A percentile compares a stretch with the other conserved stretches of the same genome.
These are phyloP conservation scores for Shiraia bambusicola DNA, from an alignment of 2,329 filamentous ascomycete species.

Conservation along the genomic window DNA sequence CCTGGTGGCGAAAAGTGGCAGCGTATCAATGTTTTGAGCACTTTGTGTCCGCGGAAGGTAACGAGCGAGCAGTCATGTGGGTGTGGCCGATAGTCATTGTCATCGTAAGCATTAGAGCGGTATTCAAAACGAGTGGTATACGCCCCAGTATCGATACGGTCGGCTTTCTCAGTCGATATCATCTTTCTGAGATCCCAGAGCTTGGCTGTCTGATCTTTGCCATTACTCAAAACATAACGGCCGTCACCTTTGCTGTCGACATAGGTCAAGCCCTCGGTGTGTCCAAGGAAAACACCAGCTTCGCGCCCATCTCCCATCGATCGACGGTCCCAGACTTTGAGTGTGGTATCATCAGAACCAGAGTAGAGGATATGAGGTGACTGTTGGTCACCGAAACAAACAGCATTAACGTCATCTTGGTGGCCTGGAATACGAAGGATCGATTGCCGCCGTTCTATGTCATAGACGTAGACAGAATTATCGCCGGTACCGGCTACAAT, in stretches of 20 bases:
- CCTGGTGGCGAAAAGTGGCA: constrained; percentile 91
- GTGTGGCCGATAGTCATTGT: constrained; percentile 68
- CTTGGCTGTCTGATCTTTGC: constrained; percentile 96
- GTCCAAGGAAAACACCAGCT: constrained; percentile 65
- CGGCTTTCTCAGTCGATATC: constrained; percentile 69
- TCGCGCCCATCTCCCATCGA: constrained; percentile 63
- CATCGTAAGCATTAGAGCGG: constrained; percentile 66
- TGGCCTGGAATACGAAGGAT: constrained; percentile 78
- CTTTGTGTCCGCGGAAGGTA: constrained; percentile 87
- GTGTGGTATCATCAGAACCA: constrained; percentile 87
- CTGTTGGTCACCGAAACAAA: constrained; percentile 86
- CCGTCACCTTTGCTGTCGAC: constrained; percentile 82
- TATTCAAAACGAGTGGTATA: constrained; percentile 73
- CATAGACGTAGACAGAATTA: constrained; percentile 81
- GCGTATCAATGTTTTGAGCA: constrained; percentile 85
- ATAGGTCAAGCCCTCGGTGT: constrained; percentile 66
- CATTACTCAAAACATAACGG: constrained; percentile 89
- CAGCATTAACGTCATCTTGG: constrained; percentile 88
- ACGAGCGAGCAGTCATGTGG: constrained; percentile 88
- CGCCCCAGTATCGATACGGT: constrained; percentile 56
- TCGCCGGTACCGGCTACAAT: constrained; percentile 86
- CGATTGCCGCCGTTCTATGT: constrained; percentile 77
- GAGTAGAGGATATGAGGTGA: constrained; percentile 95
- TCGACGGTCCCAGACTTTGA: constrained; percentile 94
- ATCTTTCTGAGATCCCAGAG: constrained; percentile 93